Evolutionary conservation across 495 filamentous ascomycete species (phyloP).

Genomic region (Podospora appendiculata): DNA sequence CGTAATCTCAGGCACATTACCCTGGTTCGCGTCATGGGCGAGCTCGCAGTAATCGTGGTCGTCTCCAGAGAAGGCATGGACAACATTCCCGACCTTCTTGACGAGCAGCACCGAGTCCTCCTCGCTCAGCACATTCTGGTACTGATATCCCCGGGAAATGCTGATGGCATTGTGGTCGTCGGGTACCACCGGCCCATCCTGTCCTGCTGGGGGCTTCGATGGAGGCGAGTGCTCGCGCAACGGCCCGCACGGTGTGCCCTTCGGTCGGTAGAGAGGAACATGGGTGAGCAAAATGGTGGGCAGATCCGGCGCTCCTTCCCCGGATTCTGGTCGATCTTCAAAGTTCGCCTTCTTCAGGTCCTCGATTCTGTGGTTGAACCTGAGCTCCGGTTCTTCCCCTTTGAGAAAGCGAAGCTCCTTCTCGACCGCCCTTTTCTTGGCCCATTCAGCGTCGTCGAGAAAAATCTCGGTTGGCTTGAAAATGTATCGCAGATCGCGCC

Average conservation of each 20-base stretch:
- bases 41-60: conserved; percentile 98
- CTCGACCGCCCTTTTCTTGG: conserved; percentile 45
- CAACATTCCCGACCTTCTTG: conserved; percentile 64
- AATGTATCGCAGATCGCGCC: conserved; percentile 47
- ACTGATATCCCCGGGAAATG: conserved; percentile 77
- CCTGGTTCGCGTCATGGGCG: conserved; percentile 56
- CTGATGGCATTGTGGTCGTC: conserved; percentile 74
- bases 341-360: conserved; percentile 36
- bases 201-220: conserved; percentile 48
- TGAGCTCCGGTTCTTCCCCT: conserved; percentile 38
- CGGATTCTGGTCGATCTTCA: conserved; percentile 28
- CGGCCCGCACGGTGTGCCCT: conserved; percentile 85
- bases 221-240: conserved; percentile 75
- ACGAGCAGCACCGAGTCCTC: conserved; percentile 66
- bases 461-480: conserved; percentile 75
- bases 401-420: conserved; percentile 46
- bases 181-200: conserved; percentile 46
- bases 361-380: conserved; percentile 46
- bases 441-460: conserved; percentile 49
- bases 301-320: conserved; percentile 43
- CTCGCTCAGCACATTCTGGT: conserved; percentile 84
- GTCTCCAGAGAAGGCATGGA: conserved; percentile 85
- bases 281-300: conserved; percentile 85
- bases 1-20: conserved; percentile 75
- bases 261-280: conserved; percentile 75